Conservation (phyloP, 1,139 yeast species). For the Groenewaldozyma auringiensis region DNA sequence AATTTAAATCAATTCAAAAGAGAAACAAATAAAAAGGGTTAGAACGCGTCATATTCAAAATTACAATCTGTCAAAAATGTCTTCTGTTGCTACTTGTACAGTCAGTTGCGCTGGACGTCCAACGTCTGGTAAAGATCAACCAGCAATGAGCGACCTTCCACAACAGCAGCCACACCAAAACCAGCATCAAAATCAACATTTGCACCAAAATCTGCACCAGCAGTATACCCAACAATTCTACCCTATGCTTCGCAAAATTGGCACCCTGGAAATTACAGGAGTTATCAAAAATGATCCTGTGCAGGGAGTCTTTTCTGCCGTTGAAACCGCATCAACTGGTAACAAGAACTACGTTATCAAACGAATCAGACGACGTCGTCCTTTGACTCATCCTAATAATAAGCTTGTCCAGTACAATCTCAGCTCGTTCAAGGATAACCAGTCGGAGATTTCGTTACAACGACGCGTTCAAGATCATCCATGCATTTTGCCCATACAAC, state of each 20-base stretch:
- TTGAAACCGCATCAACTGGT: background rate
- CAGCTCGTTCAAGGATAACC: background rate
- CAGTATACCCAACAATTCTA: no score
- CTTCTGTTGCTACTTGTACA: no score
- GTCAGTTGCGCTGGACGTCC: no score
- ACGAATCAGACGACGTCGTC: background rate
- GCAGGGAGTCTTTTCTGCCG: background rate
- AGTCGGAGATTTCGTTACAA: slow-evolving; percentile 60
- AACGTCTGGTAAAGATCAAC: no score
- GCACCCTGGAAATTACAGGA: background rate
- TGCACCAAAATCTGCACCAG: no score
- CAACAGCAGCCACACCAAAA: no score
- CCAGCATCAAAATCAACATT: no score
- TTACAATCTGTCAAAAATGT: no score
- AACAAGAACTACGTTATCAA: background rate
- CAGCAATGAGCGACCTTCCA: no score
- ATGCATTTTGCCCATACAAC: slow-evolving; percentile 65
- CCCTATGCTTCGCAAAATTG: background rate
- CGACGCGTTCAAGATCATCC: slow-evolving; percentile 67
- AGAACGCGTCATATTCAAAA: no score
- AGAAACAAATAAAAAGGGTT: no score
- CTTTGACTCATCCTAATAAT: background rate
- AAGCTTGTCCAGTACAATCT: background rate
- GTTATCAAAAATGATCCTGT: slow-evolving; percentile 1
- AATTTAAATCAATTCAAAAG: no score